These are phyloP conservation scores for Capsaspora owczarzaki DNA, from an alignment of 78 protist genomes.

Conservation along the genomic window DNA sequence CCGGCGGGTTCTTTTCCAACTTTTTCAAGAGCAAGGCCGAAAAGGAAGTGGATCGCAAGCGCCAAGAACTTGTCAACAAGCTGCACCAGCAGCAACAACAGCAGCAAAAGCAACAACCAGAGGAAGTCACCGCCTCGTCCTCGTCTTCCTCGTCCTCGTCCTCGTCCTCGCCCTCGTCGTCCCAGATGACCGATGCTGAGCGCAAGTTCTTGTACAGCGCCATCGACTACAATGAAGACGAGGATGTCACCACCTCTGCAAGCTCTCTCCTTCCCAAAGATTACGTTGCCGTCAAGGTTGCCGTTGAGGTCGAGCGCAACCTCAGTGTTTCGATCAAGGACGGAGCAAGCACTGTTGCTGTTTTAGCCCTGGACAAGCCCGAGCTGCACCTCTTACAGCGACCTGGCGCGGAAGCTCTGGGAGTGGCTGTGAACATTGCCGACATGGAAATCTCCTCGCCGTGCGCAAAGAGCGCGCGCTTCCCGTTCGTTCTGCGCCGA, in stretches of 20 bases:
- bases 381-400: neutral
- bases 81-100: no score
- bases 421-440: neutral
- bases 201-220: neutral
- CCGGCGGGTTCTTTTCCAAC: neutral
- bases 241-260: neutral
- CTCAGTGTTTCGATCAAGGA: neutral
- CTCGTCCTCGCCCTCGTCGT: no score
- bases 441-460: neutral
- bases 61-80: neutral
- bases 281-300: neutral
- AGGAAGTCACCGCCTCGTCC: no score
- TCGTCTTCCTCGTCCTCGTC: neutral
- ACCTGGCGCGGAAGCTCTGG: neutral
- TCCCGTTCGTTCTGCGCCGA: neutral
- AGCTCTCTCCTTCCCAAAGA: neutral
- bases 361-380: neutral
- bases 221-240: neutral
- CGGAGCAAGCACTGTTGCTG: neutral
- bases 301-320: neutral
- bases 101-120: no score
- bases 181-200: neutral
- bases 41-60: neutral
- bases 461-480: neutral
- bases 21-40: no score